Conservation (phyloP, 208 protist genomes). For the Lotmaria passim region DNA sequence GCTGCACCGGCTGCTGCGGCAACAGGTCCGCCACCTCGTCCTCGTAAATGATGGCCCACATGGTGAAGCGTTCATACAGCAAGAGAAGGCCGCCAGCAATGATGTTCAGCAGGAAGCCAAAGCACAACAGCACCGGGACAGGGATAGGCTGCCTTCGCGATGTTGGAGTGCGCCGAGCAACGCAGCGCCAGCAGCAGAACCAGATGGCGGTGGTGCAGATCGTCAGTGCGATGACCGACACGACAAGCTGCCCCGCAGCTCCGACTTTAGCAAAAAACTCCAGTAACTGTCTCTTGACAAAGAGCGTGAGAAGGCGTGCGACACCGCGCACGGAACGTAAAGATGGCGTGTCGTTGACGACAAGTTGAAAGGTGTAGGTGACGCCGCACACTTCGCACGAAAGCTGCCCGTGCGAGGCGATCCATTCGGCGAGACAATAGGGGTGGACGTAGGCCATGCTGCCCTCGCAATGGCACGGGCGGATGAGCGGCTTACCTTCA, state of each 20-base stretch:
- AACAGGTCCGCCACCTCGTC: slow-evolving; percentile 23
- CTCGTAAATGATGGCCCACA: slow-evolving; percentile 30
- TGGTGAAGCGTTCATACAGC: slow-evolving; percentile 16
- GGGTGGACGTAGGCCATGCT: slow-evolving; percentile 37
- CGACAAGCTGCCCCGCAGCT: neutral
- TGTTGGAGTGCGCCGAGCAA: neutral
- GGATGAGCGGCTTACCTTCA: slow-evolving; percentile 19
- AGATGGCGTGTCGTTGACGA: slow-evolving; percentile 10
- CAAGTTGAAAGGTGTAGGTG: slow-evolving; percentile 27
- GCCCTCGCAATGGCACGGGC: slow-evolving; percentile 35
- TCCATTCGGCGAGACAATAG: slow-evolving; percentile 39
- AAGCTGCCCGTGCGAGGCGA: slow-evolving; percentile 19
- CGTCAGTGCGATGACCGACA: neutral
- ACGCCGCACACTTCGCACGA: slow-evolving; percentile 34
- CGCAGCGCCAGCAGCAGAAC: slow-evolving; percentile 4
- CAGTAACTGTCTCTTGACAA: neutral
- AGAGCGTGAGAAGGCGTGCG: slow-evolving; percentile 3
- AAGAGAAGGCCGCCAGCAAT: slow-evolving; percentile 8
- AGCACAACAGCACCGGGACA: neutral
- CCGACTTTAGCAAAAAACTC: neutral
- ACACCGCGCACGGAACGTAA: slow-evolving; percentile 8
- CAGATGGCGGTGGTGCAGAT: slow-evolving; percentile 8
- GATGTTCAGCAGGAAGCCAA: slow-evolving; percentile 6
- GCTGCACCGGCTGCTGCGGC: slow-evolving; percentile 12
- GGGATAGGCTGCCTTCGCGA: neutral